Base-by-base conservation (phyloP, 495 filamentous ascomycete genomes). In the Podospora didyma region DNA sequence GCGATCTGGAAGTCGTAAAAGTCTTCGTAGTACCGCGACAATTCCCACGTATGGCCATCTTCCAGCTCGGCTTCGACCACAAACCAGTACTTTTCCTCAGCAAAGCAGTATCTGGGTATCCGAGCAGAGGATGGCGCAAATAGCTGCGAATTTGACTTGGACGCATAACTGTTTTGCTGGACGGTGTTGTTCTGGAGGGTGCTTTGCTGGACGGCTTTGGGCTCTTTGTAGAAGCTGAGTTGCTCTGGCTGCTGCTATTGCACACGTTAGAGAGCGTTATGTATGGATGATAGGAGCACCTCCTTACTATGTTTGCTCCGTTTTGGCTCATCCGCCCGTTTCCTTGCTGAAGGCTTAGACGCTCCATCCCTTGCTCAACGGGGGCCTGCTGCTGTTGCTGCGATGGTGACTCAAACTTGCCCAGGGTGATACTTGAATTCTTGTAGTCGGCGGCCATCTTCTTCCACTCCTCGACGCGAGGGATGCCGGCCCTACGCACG, bases 381-480 rank as follows among this genome's bases (percentile, higher is more conserved):
- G 79, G 73, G n/a, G n/a, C n/a, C n/a, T n/a, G n/a, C 26, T 31
- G 26, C 26, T 31, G 26, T 54, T 81, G 66, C 49, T 59, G 66
- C 44, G 60, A 72, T 49, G 70, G 68, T n/a, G 62, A 68, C 59
- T 96, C 91, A 49, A 97, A 89, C 66, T 92, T 93, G 58, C 94
- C 94, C 26, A 98, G 78, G 4, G 90, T 89, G 68, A 97, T 97
- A 72, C 93, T 97, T 72, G 91, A 96, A 68, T 97, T 96, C 79
- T 98, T 98, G 75, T 97, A 98, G 48, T 97, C 92, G 21, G 91
- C 92, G 10, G 94, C 94, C 91, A 97, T 96, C 76, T 95, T 96
- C 81, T 98, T 97, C 94, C 94, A 98, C 64, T 97, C 95, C 68
- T 98, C 94, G 12, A 98, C 95, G 68, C 88, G 88, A n/a, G 95